These are phyloP conservation scores for Thielaviopsis cerberus DNA, from an alignment of 2,329 filamentous ascomycete species.

Conservation along the genomic window DNA sequence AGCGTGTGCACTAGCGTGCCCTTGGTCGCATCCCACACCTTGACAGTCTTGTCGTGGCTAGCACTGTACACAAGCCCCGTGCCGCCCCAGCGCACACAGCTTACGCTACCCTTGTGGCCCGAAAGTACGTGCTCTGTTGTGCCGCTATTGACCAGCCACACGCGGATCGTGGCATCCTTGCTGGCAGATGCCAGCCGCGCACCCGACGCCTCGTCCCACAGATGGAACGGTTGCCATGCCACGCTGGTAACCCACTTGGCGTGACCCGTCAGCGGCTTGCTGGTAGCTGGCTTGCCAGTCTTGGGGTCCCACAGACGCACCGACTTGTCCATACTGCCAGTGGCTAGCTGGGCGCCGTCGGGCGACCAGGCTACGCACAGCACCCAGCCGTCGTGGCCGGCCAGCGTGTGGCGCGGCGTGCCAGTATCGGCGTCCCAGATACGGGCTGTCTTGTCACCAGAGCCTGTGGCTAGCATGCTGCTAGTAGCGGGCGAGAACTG, in stretches of 20 bases:
- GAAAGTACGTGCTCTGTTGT: conserved; percentile 65
- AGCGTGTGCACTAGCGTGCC: conserved; percentile 68
- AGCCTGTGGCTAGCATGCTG: conserved; percentile 65
- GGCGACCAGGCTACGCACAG: conserved; percentile 74
- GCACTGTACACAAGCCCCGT: conserved; percentile 65
- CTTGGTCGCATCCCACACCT: conserved; percentile 67
- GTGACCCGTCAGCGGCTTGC: conserved; percentile 58
- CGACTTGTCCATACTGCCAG: conserved; percentile 81
- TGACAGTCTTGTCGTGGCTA: conserved; percentile 82
- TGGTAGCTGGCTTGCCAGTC: conserved; percentile 55
- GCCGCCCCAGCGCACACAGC: conserved; percentile 90
- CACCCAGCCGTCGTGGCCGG: conserved; percentile 81
- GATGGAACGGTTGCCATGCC: conserved; percentile 84
- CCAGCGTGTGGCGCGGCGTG: conserved; percentile 68
- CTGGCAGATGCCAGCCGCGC: conserved; percentile 70
- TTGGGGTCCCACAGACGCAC: conserved; percentile 78
- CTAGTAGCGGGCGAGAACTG: conserved; percentile 70
- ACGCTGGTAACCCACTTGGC: conserved; percentile 75
- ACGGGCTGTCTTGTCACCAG: conserved; percentile 75
- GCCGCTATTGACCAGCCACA: conserved; percentile 70
- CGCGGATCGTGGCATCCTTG: conserved; percentile 71
- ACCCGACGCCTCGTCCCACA: conserved; percentile 48
- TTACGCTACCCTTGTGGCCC: conserved; percentile 76
- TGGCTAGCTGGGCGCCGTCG: conserved; percentile 63
- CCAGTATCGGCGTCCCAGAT: conserved; percentile 94